phyloP scores from a whole-genome alignment of 176 grass and related monocot species.

The Phyllostachys edulis region DNA sequence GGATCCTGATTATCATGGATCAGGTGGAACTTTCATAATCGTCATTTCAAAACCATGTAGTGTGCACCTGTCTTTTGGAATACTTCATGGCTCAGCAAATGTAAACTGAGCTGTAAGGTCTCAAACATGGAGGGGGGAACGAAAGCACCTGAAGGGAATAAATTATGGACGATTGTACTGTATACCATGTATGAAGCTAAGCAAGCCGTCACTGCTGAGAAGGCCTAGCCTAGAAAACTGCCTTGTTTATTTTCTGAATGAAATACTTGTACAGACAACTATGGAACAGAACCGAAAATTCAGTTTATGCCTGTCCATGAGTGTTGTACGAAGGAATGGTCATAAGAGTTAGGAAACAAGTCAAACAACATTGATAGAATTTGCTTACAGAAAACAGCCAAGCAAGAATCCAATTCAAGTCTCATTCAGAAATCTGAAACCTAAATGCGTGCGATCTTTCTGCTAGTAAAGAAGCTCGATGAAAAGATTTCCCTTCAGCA shows the following conservation, averaged over 20 bases:
- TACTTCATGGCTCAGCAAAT: too few species aligned
- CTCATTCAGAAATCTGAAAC: not conserved
- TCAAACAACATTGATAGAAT: not conserved
- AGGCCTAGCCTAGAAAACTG: not conserved
- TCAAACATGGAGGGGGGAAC: not conserved
- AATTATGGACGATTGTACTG: too few species aligned
- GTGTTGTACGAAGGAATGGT: not conserved
- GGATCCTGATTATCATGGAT: too few species aligned
- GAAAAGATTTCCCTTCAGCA: not conserved
- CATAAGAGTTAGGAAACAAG: not conserved
- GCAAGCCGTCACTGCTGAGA: not conserved
- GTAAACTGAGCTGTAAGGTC: too few species aligned
- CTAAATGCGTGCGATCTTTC: not conserved
- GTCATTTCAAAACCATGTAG: too few species aligned
- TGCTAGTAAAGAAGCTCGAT: not conserved
- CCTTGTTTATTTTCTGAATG: not conserved
- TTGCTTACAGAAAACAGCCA: not conserved
- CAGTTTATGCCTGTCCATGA: not conserved
- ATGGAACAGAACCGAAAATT: not conserved
- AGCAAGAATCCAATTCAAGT: conserved; percentile 1
- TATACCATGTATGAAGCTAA: conserved; percentile 12
- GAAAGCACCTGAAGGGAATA: not conserved
- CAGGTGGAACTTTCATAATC: too few species aligned
- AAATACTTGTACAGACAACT: not conserved
- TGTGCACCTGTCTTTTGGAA: too few species aligned